Percentiles rank a stretch among this genome's conserved stretches.
Evolutionary conservation across 805 yeast genomes (phyloP).

Genomic region (Ogataea allantospora): DNA sequence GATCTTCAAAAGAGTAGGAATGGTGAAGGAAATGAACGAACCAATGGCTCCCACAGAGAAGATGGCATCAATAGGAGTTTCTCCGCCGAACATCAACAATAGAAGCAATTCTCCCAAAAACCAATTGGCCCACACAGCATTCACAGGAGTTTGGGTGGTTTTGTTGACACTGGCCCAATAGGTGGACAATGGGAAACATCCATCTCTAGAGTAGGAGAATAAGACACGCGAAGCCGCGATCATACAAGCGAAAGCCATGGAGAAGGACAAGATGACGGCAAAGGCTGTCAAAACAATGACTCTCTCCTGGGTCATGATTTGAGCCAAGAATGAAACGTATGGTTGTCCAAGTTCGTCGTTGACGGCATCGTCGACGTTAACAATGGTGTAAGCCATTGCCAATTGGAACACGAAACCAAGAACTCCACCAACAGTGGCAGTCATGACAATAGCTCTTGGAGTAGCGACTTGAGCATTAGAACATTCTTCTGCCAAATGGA

Average conservation of each 20-base stretch:
- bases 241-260: conserved; percentile 55
- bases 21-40: conserved; percentile 59
- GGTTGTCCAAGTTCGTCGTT: conserved; percentile 58
- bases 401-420: conserved; percentile 57
- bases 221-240: conserved; percentile 64
- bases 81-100: conserved; percentile 61
- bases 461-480: conserved; percentile 60
- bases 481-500: conserved; percentile 69
- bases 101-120: conserved; percentile 53
- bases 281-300: conserved; percentile 43
- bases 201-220: conserved; percentile 65
- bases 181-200: conserved; percentile 61
- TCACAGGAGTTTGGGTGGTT: conserved; percentile 56
- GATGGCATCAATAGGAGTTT: conserved; percentile 62
- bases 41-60: conserved; percentile 73
- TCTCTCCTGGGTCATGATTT: conserved; percentile 41
- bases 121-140: conserved; percentile 59
- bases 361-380: conserved; percentile 44
- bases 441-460: conserved; percentile 62
- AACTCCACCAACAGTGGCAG: conserved; percentile 52
- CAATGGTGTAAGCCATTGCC: conserved; percentile 60
- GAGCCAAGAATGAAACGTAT: conserved; percentile 51
- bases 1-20: conserved; percentile 58
- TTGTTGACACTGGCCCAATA: conserved; percentile 48
- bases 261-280: conserved; percentile 41